phyloP scores from a whole-genome alignment of 805 yeast genomes.

The Yueomyces sp. region DNA sequence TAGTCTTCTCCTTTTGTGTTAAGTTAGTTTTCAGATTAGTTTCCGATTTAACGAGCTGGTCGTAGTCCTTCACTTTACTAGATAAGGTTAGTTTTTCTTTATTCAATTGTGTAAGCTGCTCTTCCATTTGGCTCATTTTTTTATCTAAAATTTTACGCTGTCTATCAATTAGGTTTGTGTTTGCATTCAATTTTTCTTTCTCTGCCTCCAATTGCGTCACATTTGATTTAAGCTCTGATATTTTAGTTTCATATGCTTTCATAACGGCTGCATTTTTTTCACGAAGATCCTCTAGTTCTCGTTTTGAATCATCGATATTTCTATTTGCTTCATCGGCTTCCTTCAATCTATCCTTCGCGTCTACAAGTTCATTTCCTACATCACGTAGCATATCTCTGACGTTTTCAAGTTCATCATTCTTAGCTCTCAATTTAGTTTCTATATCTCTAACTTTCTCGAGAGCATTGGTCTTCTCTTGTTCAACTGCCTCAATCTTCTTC shows the following conservation, averaged over 20 bases:
- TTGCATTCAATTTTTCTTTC: slow-evolving; percentile 2
- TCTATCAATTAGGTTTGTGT: neutral
- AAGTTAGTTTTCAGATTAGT: slow-evolving; percentile 13
- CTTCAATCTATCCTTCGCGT: slow-evolving; percentile 48
- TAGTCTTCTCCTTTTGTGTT: slow-evolving; percentile 26
- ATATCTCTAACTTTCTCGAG: slow-evolving; percentile 8
- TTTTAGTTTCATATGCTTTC: slow-evolving; percentile 1
- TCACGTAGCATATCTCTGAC: slow-evolving; percentile 64
- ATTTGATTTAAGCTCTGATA: slow-evolving; percentile 11
- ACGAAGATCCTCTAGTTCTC: slow-evolving; percentile 18
- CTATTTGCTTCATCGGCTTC: slow-evolving; percentile 6
- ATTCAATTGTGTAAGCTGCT: slow-evolving; percentile 6
- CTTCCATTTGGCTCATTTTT: slow-evolving; percentile 4
- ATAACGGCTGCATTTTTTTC: slow-evolving; percentile 26
- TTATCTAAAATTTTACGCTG: slow-evolving; percentile 2
- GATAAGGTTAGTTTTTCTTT: slow-evolving; percentile 8
- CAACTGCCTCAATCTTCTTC: neutral
- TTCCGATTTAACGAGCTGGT: slow-evolving; percentile 8
- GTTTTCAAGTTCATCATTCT: slow-evolving; percentile 51
- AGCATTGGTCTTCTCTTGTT: slow-evolving; percentile 8
- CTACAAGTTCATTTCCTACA: slow-evolving; percentile 70
- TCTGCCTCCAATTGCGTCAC: slow-evolving; percentile 3
- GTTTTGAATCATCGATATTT: slow-evolving; percentile 4
- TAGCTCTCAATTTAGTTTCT: slow-evolving; percentile 25
- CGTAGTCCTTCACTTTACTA: slow-evolving; percentile 11